These are phyloP conservation scores for Geotrichum carabidarum DNA, from an alignment of 1,139 yeast species.

Conservation along the genomic window DNA sequence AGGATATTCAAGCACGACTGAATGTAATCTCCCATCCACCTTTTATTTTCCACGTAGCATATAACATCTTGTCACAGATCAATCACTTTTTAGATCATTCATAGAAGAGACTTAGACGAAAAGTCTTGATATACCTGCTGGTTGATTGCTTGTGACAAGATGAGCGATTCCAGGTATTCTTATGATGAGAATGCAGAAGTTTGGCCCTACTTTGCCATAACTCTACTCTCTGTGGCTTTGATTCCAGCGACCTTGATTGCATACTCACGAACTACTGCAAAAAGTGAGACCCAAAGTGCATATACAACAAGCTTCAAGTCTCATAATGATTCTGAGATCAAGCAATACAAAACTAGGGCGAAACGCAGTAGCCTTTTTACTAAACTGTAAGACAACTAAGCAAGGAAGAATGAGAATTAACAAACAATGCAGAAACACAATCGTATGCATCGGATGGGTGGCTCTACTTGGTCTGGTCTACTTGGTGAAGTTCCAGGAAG, in stretches of 20 bases:
- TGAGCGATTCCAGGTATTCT: slow-evolving; percentile 43
- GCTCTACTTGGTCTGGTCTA: slow-evolving; percentile 49
- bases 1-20: background rate
- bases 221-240: slow-evolving; percentile 60
- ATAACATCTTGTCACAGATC: background rate
- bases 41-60: slow-evolving; percentile 10
- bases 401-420: slow-evolving; percentile 1
- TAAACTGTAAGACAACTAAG: slow-evolving; percentile 10
- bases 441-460: slow-evolving; percentile 65
- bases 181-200: slow-evolving; percentile 92
- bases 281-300: slow-evolving; percentile 12
- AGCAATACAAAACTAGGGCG: slow-evolving; percentile 41
- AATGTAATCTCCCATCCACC: background rate
- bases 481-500: slow-evolving; percentile 45
- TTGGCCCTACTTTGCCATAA: slow-evolving; percentile 90
- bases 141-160: slow-evolving; percentile 17
- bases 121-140: slow-evolving; percentile 1
- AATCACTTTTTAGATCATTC: background rate
- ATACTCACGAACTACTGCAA: slow-evolving; percentile 16
- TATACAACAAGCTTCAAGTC: slow-evolving; percentile 33
- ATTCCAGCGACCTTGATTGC: slow-evolving; percentile 63
- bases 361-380: slow-evolving; percentile 27
- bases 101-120: background rate
- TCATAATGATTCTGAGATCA: slow-evolving; percentile 43
- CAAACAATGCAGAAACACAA: slow-evolving; percentile 38